These are phyloP conservation scores for Entomortierella parvispora DNA, from an alignment of 192 early-diverging fungal genomes.

Conservation along the genomic window DNA sequence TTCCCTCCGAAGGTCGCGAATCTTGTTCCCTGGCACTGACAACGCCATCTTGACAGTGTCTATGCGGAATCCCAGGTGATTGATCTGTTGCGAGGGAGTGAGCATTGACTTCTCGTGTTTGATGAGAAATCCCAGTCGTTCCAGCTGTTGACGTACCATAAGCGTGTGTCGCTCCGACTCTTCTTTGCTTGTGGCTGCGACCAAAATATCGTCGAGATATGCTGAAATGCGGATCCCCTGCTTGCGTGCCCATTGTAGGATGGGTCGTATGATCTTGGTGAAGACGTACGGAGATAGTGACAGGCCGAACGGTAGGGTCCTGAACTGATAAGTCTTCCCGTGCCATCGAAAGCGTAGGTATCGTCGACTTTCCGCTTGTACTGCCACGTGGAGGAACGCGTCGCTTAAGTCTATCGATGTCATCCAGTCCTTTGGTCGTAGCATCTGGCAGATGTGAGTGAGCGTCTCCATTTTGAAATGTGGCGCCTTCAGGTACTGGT, in stretches of 20 bases:
- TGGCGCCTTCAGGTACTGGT: too few relatives aligned
- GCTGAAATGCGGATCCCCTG: slow-evolving; percentile 20
- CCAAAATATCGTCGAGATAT: slow-evolving; percentile 24
- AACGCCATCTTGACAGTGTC: too few relatives aligned
- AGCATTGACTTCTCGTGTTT: slow-evolving; percentile 7
- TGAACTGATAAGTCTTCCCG: too few relatives aligned
- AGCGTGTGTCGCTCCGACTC: neutral
- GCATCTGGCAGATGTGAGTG: too few relatives aligned
- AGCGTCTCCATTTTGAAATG: too few relatives aligned
- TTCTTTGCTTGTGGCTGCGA: slow-evolving; percentile 1
- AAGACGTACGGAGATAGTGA: too few relatives aligned
- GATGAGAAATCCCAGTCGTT: neutral
- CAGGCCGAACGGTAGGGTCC: too few relatives aligned
- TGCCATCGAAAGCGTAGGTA: too few relatives aligned
- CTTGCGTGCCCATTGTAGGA: slow-evolving; percentile 18
- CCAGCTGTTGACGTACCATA: neutral
- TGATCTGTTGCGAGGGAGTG: slow-evolving; percentile 2
- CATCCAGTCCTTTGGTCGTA: neutral
- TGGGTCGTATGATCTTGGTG: slow-evolving; percentile 16
- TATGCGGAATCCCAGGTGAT: too few relatives aligned
- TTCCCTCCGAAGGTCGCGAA: too few relatives aligned
- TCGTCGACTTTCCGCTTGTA: neutral
- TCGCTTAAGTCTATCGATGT: neutral
- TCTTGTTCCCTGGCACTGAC: too few relatives aligned
- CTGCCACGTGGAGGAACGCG: slow-evolving; percentile 8